Percentiles rank a stretch among this genome's conserved stretches.
phyloP scores from a whole-genome alignment of 2,329 filamentous ascomycete species.

The Phoma sp. region DNA sequence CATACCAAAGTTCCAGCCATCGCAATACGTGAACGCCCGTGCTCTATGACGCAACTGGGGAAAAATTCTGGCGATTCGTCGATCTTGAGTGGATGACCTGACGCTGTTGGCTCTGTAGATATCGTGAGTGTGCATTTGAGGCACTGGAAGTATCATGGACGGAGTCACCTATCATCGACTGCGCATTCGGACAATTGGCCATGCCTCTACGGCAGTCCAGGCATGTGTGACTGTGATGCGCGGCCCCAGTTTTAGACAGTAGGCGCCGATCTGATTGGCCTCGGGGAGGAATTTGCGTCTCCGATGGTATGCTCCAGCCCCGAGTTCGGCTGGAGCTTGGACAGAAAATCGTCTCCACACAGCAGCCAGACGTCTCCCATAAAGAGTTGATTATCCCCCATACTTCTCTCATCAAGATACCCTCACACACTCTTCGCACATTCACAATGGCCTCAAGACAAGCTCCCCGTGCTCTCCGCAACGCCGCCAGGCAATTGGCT shows the following conservation, averaged over 20 bases:
- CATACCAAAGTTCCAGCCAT: slow-evolving; percentile 2
- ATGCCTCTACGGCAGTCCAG: not conserved
- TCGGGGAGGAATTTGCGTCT: slow-evolving; percentile 18
- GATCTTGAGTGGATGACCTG: slow-evolving; percentile 10
- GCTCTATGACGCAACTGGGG: slow-evolving; percentile 17
- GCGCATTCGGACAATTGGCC: slow-evolving; percentile 4
- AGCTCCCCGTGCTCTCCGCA: slow-evolving; percentile 69
- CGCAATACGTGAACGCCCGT: slow-evolving; percentile 2
- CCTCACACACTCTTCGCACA: slow-evolving; percentile 45
- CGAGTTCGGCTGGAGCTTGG: slow-evolving; percentile 20
- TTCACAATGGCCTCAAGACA: slow-evolving; percentile 78
- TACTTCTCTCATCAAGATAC: slow-evolving; percentile 37
- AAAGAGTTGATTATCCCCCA: slow-evolving; percentile 37
- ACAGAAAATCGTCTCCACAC: slow-evolving; percentile 22
- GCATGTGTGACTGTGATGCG: slow-evolving; percentile 17
- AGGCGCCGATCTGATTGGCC: slow-evolving; percentile 3
- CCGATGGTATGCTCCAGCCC: slow-evolving; percentile 14
- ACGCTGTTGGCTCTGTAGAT: slow-evolving; percentile 1
- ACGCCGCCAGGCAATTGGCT: slow-evolving; percentile 63
- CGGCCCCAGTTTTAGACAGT: not conserved
- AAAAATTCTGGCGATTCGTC: slow-evolving; percentile 12
- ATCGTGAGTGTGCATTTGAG: not conserved
- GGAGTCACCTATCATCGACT: not conserved
- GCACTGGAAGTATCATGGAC: not conserved
- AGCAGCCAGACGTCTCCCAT: slow-evolving; percentile 23